Percentiles rank a stretch among this genome's conserved stretches.
These are phyloP conservation scores for Plasmodium gonderi DNA, from an alignment of 169 alveolate species.

Conservation along the genomic window DNA sequence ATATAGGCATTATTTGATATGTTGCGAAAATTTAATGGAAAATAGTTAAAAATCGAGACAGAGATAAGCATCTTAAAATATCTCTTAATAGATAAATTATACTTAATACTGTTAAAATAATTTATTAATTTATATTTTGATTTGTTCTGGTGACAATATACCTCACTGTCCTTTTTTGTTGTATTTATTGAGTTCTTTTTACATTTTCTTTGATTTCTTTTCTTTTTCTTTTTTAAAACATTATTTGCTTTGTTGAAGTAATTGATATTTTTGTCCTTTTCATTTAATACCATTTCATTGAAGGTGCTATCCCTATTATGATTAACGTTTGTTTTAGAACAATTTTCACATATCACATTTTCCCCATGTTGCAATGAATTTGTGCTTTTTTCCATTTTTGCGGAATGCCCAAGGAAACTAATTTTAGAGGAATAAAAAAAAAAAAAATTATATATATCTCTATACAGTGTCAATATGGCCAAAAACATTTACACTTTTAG, in stretches of 20 bases:
- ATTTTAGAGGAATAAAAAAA: not conserved
- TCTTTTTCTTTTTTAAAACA: not conserved
- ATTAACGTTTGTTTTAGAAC: not conserved
- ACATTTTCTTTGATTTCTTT: not conserved
- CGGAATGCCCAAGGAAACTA: not conserved
- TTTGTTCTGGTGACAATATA: not conserved
- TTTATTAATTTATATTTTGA: conserved; percentile 48
- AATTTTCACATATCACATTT: not conserved
- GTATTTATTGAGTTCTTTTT: conserved; percentile 2
- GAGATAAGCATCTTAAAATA: conserved; percentile 58
- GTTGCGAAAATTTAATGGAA: conserved; percentile 43
- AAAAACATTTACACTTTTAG: no score
- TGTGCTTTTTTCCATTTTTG: conserved; percentile 6
- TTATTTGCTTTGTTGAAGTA: not conserved
- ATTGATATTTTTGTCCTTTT: not conserved
- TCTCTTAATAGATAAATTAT: conserved; percentile 31
- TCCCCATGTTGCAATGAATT: not conserved
- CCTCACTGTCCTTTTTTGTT: not conserved
- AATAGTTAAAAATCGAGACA: conserved; percentile 49
- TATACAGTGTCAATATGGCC: no score
- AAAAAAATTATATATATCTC: no score
- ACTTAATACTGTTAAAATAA: conserved; percentile 28
- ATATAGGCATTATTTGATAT: conserved; percentile 38
- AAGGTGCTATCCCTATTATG: not conserved
- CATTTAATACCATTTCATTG: not conserved